These are phyloP conservation scores for Aegilops umbellulata DNA, from an alignment of 176 grass and related monocot species.

Conservation along the genomic window DNA sequence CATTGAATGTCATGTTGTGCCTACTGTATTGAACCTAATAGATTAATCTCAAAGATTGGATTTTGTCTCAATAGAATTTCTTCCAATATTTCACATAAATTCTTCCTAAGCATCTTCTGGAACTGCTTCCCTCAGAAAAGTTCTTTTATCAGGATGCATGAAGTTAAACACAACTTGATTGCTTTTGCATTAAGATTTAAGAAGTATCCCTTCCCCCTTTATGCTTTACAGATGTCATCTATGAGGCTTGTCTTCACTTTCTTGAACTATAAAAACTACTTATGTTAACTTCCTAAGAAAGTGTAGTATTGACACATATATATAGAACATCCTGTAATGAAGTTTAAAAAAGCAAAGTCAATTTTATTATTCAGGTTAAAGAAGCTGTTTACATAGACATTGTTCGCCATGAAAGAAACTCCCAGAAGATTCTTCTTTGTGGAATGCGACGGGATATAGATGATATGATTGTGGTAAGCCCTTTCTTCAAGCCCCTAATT, in stretches of 20 bases:
- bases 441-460: conserved; percentile 84
- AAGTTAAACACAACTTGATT: conserved; percentile 13
- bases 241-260: conserved; percentile 28
- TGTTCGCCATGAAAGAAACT: conserved; percentile 60
- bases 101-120: not conserved
- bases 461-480: conserved; percentile 91
- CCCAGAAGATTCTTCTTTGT: conserved; percentile 89
- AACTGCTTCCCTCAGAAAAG: conserved; percentile 8
- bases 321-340: conserved; percentile 36
- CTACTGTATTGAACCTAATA: not conserved
- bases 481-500: conserved; percentile 67
- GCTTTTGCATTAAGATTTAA: not conserved
- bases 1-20: not conserved
- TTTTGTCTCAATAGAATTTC: not conserved
- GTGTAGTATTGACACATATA: conserved; percentile 31
- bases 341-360: conserved; percentile 45
- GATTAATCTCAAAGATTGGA: not conserved
- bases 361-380: conserved; percentile 87
- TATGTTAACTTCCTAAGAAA: conserved; percentile 17
- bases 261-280: conserved; percentile 31
- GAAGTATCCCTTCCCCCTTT: not conserved
- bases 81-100: not conserved
- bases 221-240: conserved; percentile 9
- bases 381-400: conserved; percentile 77
- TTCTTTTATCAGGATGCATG: not conserved